A percentile compares a stretch with the other conserved stretches of the same genome.
These are phyloP conservation scores for Hibiscus trionum DNA, from an alignment of 345 rosid genomes.

Conservation along the genomic window DNA sequence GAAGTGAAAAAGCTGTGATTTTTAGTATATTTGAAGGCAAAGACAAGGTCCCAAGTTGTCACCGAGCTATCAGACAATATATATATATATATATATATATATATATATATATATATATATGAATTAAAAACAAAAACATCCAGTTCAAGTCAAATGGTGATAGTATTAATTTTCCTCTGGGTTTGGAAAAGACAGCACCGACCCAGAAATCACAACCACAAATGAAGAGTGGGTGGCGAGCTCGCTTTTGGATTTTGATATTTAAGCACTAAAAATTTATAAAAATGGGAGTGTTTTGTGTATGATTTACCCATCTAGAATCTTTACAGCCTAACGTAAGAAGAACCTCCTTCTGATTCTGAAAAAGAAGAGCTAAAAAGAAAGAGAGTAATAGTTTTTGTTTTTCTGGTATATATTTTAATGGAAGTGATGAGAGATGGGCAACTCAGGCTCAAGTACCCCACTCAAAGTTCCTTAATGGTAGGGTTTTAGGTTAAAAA, in stretches of 20 bases:
- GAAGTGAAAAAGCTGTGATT: neutral
- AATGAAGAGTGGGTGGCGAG: neutral
- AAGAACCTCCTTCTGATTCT: constrained; percentile 13
- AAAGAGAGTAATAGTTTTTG: neutral
- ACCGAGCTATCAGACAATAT: neutral
- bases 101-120: too few relatives aligned
- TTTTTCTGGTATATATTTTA: neutral
- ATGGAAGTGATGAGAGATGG: constrained; percentile 6
- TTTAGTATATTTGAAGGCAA: neutral
- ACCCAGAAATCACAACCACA: neutral
- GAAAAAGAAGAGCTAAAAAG: neutral
- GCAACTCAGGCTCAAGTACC: constrained; percentile 10
- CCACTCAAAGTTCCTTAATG: constrained; percentile 18
- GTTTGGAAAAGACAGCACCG: constrained; percentile 1
- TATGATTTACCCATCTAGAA: neutral
- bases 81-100: too few relatives aligned
- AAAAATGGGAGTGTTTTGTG: neutral
- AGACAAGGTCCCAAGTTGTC: constrained; percentile 1
- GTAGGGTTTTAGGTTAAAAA: constrained; percentile 7
- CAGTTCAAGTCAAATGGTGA: neutral
- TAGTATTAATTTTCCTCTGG: neutral
- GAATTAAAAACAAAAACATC: neutral
- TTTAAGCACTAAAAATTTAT: neutral
- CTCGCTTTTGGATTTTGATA: neutral
- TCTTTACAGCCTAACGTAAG: constrained; percentile 15